These are phyloP conservation scores for Fusarium continuum DNA, from an alignment of 2,329 filamentous ascomycete genomes.

Conservation along the genomic window DNA sequence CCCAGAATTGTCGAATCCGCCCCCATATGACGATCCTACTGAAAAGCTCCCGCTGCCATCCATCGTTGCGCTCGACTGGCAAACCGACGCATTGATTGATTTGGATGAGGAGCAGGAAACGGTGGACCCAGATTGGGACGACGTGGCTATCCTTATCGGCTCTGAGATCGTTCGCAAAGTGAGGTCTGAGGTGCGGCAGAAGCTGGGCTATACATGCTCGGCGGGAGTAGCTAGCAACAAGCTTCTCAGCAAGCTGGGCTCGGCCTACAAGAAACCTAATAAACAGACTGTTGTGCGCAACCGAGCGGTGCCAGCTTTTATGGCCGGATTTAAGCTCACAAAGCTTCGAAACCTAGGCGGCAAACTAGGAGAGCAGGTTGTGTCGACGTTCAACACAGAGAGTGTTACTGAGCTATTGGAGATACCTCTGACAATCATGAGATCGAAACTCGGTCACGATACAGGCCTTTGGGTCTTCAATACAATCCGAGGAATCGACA, in stretches of 20 bases:
- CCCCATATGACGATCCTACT: constrained; percentile 77
- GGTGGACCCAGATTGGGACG: constrained; percentile 94
- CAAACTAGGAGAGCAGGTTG: constrained; percentile 89
- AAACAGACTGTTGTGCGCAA: constrained; percentile 93
- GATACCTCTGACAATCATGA: constrained; percentile 78
- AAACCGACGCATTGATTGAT: constrained; percentile 82
- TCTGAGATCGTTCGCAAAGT: constrained; percentile 88
- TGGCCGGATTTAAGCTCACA: constrained; percentile 88
- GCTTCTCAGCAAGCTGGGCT: constrained; percentile 93
- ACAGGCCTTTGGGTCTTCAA: constrained; percentile 87
- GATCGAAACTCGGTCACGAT: constrained; percentile 81
- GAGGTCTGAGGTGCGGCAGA: constrained; percentile 72
- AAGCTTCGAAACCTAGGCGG: constrained; percentile 96
- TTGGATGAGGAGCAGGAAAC: constrained; percentile 79
- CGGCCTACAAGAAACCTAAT: constrained; percentile 91
- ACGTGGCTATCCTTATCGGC: constrained; percentile 85
- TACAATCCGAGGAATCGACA: constrained; percentile 85
- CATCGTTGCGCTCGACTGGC: constrained; percentile 79
- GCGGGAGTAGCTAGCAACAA: constrained; percentile 91
- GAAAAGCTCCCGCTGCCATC: constrained; percentile 77
- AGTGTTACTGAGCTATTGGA: constrained; percentile 77
- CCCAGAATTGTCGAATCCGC: constrained; percentile 70
- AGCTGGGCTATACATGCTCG: constrained; percentile 89
- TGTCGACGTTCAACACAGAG: constrained; percentile 83
- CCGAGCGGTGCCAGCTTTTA: constrained; percentile 80